phyloP scores from a whole-genome alignment of 768 basidiomycete species.

The Amanita pseudoporphyria region DNA sequence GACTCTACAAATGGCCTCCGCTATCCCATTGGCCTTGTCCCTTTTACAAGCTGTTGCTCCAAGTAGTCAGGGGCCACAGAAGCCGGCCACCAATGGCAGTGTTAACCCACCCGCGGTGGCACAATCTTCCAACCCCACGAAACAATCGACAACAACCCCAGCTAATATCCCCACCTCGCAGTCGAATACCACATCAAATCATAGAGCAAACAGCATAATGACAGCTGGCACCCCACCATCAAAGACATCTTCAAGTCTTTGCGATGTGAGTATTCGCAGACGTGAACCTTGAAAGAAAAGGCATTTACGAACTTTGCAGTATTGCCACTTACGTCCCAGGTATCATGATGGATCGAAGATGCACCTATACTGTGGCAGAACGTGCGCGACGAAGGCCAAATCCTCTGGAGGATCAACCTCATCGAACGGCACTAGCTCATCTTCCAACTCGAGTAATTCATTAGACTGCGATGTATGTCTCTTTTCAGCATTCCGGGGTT shows the following conservation, averaged over 20 bases:
- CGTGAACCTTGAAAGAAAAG: too few relatives aligned
- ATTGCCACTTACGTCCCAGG: constrained; percentile 47
- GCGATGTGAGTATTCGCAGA: constrained; percentile 33
- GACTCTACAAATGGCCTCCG: constrained; percentile 25
- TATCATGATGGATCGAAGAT: constrained; percentile 45
- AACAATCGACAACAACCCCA: constrained; percentile 22
- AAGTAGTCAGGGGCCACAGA: constrained; percentile 25
- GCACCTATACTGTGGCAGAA: constrained; percentile 51
- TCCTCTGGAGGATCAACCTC: constrained; percentile 13
- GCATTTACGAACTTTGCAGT: constrained; percentile 23
- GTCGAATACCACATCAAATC: constrained; percentile 12
- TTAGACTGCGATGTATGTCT: constrained; percentile 43
- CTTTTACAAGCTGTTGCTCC: constrained; percentile 29
- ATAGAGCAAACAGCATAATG: constrained; percentile 4
- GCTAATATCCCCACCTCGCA: constrained; percentile 19
- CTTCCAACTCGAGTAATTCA: constrained; percentile 18
- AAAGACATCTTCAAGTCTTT: constrained; percentile 28
- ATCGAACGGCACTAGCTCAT: constrained; percentile 12
- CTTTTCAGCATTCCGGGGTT: constrained; percentile 4
- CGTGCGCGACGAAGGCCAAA: constrained; percentile 41
- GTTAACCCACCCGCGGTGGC: constrained; percentile 13
- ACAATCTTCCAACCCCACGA: constrained; percentile 17
- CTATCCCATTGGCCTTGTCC: constrained; percentile 36
- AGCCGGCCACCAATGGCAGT: constrained; percentile 13
- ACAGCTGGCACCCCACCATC: constrained; percentile 20